Conservation (phyloP, 1,139 yeast genomes). For the Wickerhamomyces sp. region DNA sequence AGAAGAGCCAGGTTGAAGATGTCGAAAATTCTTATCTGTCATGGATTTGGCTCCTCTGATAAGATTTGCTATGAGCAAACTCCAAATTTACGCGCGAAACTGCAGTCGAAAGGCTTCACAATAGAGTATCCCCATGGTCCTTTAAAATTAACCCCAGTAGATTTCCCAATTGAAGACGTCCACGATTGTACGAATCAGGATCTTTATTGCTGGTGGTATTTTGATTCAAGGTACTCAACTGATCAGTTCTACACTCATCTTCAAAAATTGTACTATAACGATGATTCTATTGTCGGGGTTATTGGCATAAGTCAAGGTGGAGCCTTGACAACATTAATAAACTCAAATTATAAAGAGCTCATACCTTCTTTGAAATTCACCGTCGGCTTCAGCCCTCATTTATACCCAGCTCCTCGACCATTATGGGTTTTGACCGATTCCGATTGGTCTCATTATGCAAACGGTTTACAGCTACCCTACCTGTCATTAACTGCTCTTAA, state of each 20-base stretch:
- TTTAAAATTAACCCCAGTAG: constrained; percentile 3
- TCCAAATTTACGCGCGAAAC: constrained; percentile 1
- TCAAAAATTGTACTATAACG: background rate
- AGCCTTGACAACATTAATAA: constrained; percentile 1
- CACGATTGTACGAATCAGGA: constrained; percentile 6
- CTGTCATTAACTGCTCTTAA: background rate
- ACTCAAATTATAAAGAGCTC: constrained; percentile 2
- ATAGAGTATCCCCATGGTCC: constrained; percentile 9
- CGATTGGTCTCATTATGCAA: constrained; percentile 4
- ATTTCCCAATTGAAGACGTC: constrained; percentile 10
- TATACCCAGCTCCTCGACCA: constrained; percentile 7
- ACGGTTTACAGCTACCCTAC: background rate
- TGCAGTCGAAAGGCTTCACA: constrained; percentile 6
- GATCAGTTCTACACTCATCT: background rate
- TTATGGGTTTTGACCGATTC: constrained; percentile 3
- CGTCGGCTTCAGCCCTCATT: constrained; percentile 8
- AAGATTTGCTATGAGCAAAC: constrained; percentile 6
- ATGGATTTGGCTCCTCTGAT: constrained; percentile 5
- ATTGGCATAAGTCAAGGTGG: constrained; percentile 15
- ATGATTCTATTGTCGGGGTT: constrained; percentile 8
- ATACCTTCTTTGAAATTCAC: constrained; percentile 10
- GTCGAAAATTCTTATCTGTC: constrained; percentile 1
- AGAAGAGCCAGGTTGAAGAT: too few species aligned
- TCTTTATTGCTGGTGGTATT: constrained; percentile 12
- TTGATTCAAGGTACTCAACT: background rate